Conservation (phyloP, 2,329 filamentous ascomycete species). For the Pleoardoris graminearum region DNA sequence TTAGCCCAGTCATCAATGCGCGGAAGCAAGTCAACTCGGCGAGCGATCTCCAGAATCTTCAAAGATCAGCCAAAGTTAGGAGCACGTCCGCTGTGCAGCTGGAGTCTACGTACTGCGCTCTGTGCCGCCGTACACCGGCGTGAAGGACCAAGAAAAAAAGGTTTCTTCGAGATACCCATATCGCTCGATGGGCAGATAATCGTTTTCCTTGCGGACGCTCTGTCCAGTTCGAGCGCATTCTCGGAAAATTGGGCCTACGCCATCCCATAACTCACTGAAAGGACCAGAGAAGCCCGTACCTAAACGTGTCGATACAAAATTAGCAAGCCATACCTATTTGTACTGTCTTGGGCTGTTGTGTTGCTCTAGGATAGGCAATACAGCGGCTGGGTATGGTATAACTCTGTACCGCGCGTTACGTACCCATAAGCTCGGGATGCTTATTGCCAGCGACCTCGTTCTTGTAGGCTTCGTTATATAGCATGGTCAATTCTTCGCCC, state of each 20-base stretch:
- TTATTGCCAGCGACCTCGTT: slow-evolving; percentile 35
- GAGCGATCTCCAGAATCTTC: background rate
- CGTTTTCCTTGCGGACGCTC: slow-evolving; percentile 33
- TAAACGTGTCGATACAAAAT: no score
- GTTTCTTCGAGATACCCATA: slow-evolving; percentile 36
- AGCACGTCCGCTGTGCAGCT: background rate
- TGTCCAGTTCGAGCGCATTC: slow-evolving; percentile 36
- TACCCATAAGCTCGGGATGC: slow-evolving; percentile 38
- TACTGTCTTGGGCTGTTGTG: no score
- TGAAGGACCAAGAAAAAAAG: slow-evolving; percentile 52
- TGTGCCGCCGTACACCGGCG: slow-evolving; percentile 47
- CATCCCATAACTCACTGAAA: slow-evolving; percentile 47
- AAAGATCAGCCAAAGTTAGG: background rate
- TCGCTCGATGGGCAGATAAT: slow-evolving; percentile 34
- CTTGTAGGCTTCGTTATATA: slow-evolving; percentile 49
- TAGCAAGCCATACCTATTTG: no score
- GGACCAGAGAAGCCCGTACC: slow-evolving; percentile 37
- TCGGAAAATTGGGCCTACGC: slow-evolving; percentile 38
- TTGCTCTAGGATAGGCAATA: no score
- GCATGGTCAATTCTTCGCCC: slow-evolving; percentile 42
- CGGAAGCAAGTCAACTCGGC: background rate
- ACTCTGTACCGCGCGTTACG: no score
- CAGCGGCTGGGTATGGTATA: no score
- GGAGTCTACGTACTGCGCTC: slow-evolving; percentile 20
- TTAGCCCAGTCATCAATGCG: background rate